Evolutionary conservation across 1,284 basidiomycete species (phyloP), one percentile per base, ranked within the genome.

Genomic region (Cerioporus squamosus): DNA sequence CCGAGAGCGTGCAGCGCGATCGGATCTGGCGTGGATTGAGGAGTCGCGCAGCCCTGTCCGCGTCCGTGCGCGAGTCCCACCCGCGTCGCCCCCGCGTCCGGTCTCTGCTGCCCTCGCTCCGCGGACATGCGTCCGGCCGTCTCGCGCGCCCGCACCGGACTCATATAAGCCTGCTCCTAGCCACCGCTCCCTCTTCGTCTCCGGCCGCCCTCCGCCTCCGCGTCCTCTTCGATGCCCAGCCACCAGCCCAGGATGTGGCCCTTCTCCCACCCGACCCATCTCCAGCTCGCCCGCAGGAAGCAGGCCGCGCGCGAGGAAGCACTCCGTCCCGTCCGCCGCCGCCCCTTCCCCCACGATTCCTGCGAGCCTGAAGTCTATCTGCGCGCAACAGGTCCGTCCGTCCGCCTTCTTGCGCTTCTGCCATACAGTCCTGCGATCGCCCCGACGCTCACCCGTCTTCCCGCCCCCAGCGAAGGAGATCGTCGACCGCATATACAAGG

Each of bases 391-490:
- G 72, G 72, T 73, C 15, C 23, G 57, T 45, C 18, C 24, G 18
- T 29, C 18, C 24, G 18, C 9, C 22, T 23, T 36, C 20, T 44
- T 58, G 52, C 38, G 42, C 53, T 17, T 44, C 53, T 22, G 39
- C 15, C 44, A 36, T 40, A 36, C 33, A 36, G 8, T 36, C 33
- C 9, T 44, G 26, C 44, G 47, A 46, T 44, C 57, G 22, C 47
- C 26, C 42, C 39, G 38, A 20, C 44, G 31, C 57, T 59, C 15
- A 63, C 45, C 44, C 29, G 33, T 46, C 50, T 39, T n/a, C 40
- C 33, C 48, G 42, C 38, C 31, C 38, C 3, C 55, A 90, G 90
- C 85, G 9, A 73, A 77, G 5, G 81, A 90, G 62, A 90, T 92
- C 39, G 88, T 88, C 17, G 61, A 76, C 45, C 77, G 68, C 47